Conservation (phyloP, 2,329 filamentous ascomycete species). For the Pezicula rhizophila region DNA sequence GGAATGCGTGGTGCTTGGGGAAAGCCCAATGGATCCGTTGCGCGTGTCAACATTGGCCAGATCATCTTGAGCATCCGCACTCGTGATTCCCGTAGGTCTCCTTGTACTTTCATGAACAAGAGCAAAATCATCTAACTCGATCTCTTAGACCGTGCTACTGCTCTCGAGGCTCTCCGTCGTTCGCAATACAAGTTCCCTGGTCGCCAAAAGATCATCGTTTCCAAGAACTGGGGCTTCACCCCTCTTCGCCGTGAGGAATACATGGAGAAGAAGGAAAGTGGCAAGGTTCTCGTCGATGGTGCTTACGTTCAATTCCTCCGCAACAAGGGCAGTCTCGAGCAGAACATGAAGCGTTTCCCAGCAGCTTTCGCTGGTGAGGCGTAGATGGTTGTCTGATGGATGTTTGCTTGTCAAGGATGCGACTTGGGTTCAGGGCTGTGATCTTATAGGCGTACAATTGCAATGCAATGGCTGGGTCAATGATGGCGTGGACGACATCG, state of each 20-base stretch:
- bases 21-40: conserved; percentile 98
- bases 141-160: conserved; percentile 73
- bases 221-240: conserved; percentile 99
- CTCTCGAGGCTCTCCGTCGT: conserved; percentile 97
- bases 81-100: conserved; percentile 74
- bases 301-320: conserved; percentile 99
- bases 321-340: conserved; percentile 79
- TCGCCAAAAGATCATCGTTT: conserved; percentile 99
- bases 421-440: background rate
- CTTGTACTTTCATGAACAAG: background rate
- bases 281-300: conserved; percentile 93
- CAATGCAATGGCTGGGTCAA: conserved; percentile 2
- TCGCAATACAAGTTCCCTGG: conserved; percentile 99
- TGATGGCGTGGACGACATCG: background rate
- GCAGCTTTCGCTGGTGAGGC: conserved; percentile 62
- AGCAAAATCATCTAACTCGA: conserved; percentile 21
- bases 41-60: conserved; percentile 99
- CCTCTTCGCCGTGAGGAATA: conserved; percentile 97
- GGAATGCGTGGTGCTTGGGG: conserved; percentile 99
- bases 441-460: conserved; percentile 2
- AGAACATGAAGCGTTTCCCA: conserved; percentile 94
- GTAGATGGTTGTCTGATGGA: conserved; percentile 13
- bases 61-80: conserved; percentile 97
- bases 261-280: conserved; percentile 87
- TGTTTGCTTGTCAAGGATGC: background rate